Conservation (phyloP, 2,329 filamentous ascomycete species). For the Aspergillus alliaceus region DNA sequence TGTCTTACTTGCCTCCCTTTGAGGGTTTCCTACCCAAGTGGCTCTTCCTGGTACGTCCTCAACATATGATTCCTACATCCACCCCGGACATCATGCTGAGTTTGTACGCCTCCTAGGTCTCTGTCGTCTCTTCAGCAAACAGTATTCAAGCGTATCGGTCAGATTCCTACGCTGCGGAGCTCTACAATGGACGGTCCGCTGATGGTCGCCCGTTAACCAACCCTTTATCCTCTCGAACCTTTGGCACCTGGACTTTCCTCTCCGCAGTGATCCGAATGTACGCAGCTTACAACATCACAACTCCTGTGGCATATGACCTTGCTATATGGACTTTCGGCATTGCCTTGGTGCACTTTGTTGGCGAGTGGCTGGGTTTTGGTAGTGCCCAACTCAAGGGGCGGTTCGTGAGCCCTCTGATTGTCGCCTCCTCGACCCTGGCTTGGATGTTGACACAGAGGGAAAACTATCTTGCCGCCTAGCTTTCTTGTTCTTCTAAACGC, state of each 20-base stretch:
- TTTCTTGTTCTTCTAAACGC: not conserved
- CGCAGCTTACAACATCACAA: constrained; percentile 76
- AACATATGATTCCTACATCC: not conserved
- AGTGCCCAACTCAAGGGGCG: constrained; percentile 66
- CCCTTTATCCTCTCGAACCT: constrained; percentile 73
- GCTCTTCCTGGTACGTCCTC: constrained; percentile 58
- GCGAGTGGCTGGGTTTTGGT: constrained; percentile 78
- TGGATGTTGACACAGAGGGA: constrained; percentile 64
- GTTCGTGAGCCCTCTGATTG: constrained; percentile 59
- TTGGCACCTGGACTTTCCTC: constrained; percentile 85
- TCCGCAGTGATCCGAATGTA: constrained; percentile 76
- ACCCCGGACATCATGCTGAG: not conserved
- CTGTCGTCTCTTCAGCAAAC: constrained; percentile 79
- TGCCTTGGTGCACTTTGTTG: constrained; percentile 74
- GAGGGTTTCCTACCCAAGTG: constrained; percentile 62
- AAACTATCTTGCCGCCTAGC: constrained; percentile 31
- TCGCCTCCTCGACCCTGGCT: constrained; percentile 54
- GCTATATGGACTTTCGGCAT: constrained; percentile 79
- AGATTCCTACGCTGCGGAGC: constrained; percentile 76
- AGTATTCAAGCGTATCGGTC: constrained; percentile 80
- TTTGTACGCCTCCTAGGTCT: constrained; percentile 60
- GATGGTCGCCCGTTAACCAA: constrained; percentile 62
- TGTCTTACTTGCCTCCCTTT: constrained; percentile 36
- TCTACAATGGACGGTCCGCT: constrained; percentile 65
- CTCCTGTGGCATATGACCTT: constrained; percentile 73